Conservation (phyloP, 129 eudicot species). For the Apium graveolens region DNA sequence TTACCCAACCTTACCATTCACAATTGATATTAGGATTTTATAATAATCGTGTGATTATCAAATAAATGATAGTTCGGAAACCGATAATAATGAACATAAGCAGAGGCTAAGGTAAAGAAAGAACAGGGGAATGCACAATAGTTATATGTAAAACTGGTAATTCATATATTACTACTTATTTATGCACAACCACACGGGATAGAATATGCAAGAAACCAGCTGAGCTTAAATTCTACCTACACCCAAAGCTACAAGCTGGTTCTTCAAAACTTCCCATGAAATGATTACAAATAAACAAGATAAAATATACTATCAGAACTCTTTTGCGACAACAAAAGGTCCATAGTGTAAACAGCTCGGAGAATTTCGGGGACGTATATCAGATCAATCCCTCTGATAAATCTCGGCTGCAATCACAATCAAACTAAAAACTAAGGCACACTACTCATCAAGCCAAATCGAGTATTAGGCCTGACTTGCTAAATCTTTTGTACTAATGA, state of each 20-base stretch:
- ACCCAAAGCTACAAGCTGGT: slow-evolving; percentile 31
- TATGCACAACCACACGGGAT: neutral
- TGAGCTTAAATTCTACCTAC: slow-evolving; percentile 28
- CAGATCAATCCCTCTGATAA: slow-evolving; percentile 29
- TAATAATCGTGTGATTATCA: neutral
- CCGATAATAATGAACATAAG: neutral
- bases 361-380: slow-evolving; percentile 28
- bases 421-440: slow-evolving; percentile 1
- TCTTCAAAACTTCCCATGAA: slow-evolving; percentile 12
- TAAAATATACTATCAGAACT: neutral
- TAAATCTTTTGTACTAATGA: slow-evolving; percentile 39
- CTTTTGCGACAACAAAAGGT: neutral
- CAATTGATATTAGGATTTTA: too few relatives aligned
- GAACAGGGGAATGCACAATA: neutral
- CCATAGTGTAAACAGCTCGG: slow-evolving; percentile 1
- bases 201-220: slow-evolving; percentile 11
- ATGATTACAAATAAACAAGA: neutral
- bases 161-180: neutral
- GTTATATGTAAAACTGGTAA: neutral
- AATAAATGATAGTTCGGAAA: neutral
- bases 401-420: slow-evolving; percentile 16
- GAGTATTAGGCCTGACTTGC: slow-evolving; percentile 26
- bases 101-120: neutral
- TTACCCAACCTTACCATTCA: too few relatives aligned
- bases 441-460: neutral